Percentiles rank a stretch among this genome's conserved stretches.
Evolutionary conservation across 176 grass and related monocot species (phyloP).

Genomic region (Neostapfia colusana): DNA sequence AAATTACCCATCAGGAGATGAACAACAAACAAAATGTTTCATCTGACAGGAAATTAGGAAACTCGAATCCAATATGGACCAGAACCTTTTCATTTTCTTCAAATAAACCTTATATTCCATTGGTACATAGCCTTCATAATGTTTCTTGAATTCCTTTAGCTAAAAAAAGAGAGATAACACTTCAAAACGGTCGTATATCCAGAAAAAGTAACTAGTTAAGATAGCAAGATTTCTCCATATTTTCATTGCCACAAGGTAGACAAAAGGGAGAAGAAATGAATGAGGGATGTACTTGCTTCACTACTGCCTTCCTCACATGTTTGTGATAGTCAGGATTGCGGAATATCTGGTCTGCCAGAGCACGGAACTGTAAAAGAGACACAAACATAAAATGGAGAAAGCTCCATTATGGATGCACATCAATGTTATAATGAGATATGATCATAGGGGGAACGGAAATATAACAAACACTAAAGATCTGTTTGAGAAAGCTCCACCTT

Average conservation of each 20-base stretch:
- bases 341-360: slow-evolving; percentile 98
- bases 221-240: background rate
- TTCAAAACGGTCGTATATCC: slow-evolving; percentile 21
- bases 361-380: slow-evolving; percentile 71
- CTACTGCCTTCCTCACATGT: slow-evolving; percentile 72
- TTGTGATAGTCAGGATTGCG: slow-evolving; percentile 94
- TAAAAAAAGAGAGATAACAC: slow-evolving; percentile 42
- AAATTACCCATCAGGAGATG: slow-evolving; percentile 32
- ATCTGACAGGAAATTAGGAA: background rate
- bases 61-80: slow-evolving; percentile 22
- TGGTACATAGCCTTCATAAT: slow-evolving; percentile 92
- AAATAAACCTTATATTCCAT: slow-evolving; percentile 95
- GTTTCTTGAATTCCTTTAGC: slow-evolving; percentile 86
- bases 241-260: slow-evolving; percentile 1
- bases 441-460: too few relatives aligned
- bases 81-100: slow-evolving; percentile 95
- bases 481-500: background rate
- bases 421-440: background rate
- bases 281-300: slow-evolving; percentile 64
- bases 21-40: slow-evolving; percentile 21
- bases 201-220: slow-evolving; percentile 1
- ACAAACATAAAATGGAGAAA: slow-evolving; percentile 1
- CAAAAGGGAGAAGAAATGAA: slow-evolving; percentile 32
- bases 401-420: background rate
- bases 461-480: background rate